Conservation (phyloP, 306 rosid genomes). For the Styphnolobium japonicum region DNA sequence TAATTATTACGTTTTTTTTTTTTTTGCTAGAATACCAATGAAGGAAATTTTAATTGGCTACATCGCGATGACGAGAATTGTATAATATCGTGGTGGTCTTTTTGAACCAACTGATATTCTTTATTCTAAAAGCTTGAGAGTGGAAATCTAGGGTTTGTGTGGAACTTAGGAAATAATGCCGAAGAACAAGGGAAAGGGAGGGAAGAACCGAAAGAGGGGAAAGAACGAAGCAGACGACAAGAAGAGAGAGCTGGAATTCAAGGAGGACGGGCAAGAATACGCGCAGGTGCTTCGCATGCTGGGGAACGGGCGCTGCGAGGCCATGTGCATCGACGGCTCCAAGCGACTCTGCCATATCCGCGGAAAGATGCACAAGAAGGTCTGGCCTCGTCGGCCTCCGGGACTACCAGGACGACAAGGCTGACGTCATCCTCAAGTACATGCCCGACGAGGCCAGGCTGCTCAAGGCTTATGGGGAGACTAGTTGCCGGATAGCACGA, state of each 20-base stretch:
- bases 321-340: constrained; percentile 45
- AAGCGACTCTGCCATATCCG: constrained; percentile 50
- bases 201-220: constrained; percentile 55
- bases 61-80: too few species aligned
- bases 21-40: too few species aligned
- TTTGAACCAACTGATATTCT: too few species aligned
- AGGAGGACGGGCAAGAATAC: constrained; percentile 45
- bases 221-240: constrained; percentile 59
- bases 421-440: constrained; percentile 46
- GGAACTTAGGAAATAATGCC: too few species aligned
- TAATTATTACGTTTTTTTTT: too few species aligned
- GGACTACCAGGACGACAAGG: constrained; percentile 48
- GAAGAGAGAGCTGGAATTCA: constrained; percentile 48
- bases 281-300: constrained; percentile 41
- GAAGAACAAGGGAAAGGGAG: constrained; percentile 61
- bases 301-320: constrained; percentile 42
- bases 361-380: constrained; percentile 56
- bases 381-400: constrained; percentile 47
- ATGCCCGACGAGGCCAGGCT: constrained; percentile 49
- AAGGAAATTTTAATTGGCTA: too few species aligned
- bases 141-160: too few species aligned
- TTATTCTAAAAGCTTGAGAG: too few species aligned
- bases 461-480: constrained; percentile 41
- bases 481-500: constrained; percentile 30
- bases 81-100: too few species aligned